phyloP scores from a whole-genome alignment of 495 filamentous ascomycete species.

The Podospora appendiculata region DNA sequence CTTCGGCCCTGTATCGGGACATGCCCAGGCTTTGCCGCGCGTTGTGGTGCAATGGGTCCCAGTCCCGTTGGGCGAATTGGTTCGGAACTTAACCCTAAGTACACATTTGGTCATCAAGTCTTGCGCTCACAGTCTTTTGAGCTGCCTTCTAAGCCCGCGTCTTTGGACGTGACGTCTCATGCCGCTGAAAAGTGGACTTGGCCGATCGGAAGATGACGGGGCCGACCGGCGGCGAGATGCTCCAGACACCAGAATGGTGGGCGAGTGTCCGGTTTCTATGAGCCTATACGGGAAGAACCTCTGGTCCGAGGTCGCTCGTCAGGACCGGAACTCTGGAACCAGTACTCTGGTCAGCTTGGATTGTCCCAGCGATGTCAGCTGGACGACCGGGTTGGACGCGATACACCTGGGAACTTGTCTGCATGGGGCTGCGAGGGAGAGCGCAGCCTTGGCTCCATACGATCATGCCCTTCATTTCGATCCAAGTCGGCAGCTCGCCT shows the following conservation, averaged over 20 bases:
- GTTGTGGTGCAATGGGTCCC: constrained; percentile 16
- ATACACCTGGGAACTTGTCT: constrained; percentile 17
- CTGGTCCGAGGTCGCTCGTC: constrained; percentile 56
- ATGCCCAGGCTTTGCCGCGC: constrained; percentile 26
- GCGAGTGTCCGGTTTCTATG: constrained; percentile 44
- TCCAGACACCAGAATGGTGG: constrained; percentile 36
- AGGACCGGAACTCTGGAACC: constrained; percentile 49
- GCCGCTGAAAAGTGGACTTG: constrained; percentile 37
- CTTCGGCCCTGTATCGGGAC: constrained; percentile 32
- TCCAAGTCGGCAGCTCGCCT: constrained; percentile 20
- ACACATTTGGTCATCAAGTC: constrained; percentile 46
- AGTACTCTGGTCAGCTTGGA: constrained; percentile 49
- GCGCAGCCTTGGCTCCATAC: constrained; percentile 33
- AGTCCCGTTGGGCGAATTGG: constrained; percentile 42
- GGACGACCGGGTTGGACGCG: constrained; percentile 7
- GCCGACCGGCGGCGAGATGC: constrained; percentile 32
- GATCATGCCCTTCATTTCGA: constrained; percentile 25
- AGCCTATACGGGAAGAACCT: constrained; percentile 58
- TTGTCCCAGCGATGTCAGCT: constrained; percentile 35
- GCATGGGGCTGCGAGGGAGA: constrained; percentile 23
- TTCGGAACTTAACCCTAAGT: constrained; percentile 79
- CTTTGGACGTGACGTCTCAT: not conserved
- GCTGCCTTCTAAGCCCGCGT: constrained; percentile 31
- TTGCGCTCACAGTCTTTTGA: constrained; percentile 36
- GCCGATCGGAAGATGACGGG: constrained; percentile 15